A percentile compares a stretch with the other conserved stretches of the same genome.
Conservation (phyloP, 345 rosid genomes). For the Hibiscus tridactylites region DNA sequence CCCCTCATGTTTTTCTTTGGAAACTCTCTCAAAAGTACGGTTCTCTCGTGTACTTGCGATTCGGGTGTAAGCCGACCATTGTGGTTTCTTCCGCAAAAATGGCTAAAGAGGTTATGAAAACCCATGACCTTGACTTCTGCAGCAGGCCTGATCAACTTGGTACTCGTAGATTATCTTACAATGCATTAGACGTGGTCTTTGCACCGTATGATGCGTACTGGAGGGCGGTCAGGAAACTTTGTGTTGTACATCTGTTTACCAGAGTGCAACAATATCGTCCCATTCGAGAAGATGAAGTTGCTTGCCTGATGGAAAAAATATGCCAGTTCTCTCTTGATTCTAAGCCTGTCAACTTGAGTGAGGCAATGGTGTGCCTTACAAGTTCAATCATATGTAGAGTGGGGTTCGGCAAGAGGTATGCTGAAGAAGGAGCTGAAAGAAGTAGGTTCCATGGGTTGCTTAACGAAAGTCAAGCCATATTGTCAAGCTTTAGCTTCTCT, state of each 20-base stretch:
- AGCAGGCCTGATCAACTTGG: background rate
- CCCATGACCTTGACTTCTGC: background rate
- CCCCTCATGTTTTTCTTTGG: background rate
- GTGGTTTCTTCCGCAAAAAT: background rate
- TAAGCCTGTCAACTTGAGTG: background rate
- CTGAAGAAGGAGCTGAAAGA: background rate
- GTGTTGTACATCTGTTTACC: background rate
- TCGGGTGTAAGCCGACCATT: background rate
- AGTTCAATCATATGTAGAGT: background rate
- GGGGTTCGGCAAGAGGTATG: background rate
- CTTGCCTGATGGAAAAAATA: background rate
- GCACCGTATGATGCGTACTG: background rate
- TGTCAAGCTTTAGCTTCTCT: background rate
- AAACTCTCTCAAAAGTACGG: background rate
- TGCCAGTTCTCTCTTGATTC: background rate
- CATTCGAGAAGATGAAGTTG: background rate
- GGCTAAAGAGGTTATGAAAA: background rate
- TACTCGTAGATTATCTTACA: background rate
- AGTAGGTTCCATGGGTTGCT: background rate
- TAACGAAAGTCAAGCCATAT: too few relatives aligned
- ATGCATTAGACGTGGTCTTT: background rate
- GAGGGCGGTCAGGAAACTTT: background rate
- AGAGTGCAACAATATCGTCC: background rate
- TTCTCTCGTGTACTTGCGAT: background rate
- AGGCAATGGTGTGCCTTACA: background rate